phyloP scores from a whole-genome alignment of 352 stramenopile genomes.

The Phytopythium cucurbitacearum region DNA sequence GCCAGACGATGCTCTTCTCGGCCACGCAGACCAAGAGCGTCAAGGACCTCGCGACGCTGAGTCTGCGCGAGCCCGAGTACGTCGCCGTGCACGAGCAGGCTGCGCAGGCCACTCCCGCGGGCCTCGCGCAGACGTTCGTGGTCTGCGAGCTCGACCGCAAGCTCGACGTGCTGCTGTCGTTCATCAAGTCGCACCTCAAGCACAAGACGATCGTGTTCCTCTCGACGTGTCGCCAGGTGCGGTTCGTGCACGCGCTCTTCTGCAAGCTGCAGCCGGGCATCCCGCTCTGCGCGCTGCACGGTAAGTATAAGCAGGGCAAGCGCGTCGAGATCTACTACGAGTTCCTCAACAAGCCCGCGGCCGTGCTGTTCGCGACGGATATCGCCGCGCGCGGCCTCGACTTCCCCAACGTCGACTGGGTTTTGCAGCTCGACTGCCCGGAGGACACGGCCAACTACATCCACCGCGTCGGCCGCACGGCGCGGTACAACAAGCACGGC shows the following conservation, averaged over 20 bases:
- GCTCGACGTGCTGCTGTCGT: constrained; percentile 97
- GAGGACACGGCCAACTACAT: constrained; percentile 99
- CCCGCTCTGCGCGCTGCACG: constrained; percentile 95
- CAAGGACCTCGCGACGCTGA: constrained; percentile 95
- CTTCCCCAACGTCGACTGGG: constrained; percentile 99
- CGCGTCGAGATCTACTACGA: constrained; percentile 99
- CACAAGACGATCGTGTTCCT: constrained; percentile 99
- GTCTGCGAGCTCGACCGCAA: constrained; percentile 95
- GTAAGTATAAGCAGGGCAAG: constrained; percentile 98
- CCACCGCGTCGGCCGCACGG: constrained; percentile 96
- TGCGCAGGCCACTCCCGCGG: constrained; percentile 87
- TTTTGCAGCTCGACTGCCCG: constrained; percentile 96
- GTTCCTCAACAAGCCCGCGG: constrained; percentile 92
- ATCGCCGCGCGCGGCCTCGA: constrained; percentile 97
- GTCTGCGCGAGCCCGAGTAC: constrained; percentile 95
- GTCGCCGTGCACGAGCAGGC: constrained; percentile 95
- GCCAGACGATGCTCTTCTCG: constrained; percentile 97
- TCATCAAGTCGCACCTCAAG: constrained; percentile 98
- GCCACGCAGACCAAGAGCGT: constrained; percentile 97
- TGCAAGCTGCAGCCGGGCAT: constrained; percentile 97
- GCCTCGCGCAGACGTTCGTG: constrained; percentile 94
- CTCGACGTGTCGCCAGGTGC: constrained; percentile 95
- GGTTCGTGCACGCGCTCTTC: constrained; percentile 95
- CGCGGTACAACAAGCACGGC: constrained; percentile 93
- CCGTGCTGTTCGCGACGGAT: constrained; percentile 98